Conservation (phyloP, 83 land plant genomes). For the Picea abies region DNA sequence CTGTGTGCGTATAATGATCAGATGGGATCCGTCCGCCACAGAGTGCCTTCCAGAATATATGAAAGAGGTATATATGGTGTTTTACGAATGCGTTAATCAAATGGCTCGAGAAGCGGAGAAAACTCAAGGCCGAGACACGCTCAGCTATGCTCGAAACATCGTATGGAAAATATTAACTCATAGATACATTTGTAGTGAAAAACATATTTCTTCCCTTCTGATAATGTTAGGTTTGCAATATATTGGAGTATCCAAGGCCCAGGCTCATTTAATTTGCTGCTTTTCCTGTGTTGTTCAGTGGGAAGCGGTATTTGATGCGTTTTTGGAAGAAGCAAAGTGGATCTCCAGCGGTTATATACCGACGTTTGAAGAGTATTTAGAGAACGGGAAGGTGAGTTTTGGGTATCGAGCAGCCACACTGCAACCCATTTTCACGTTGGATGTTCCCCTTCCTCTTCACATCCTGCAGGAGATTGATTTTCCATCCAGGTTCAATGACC, state of each 20-base stretch:
- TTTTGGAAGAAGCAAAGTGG: slow-evolving; percentile 47
- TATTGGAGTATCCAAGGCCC: background rate
- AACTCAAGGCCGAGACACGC: too few species aligned
- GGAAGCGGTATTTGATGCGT: slow-evolving; percentile 38
- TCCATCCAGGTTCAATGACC: background rate
- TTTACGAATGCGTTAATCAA: slow-evolving; percentile 22
- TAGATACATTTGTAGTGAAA: too few species aligned
- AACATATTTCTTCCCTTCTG: too few species aligned
- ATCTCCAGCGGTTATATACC: slow-evolving; percentile 17
- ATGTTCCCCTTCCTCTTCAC: too few species aligned
- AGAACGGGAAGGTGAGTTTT: slow-evolving; percentile 5
- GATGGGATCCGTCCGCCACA: too few species aligned
- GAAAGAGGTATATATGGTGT: slow-evolving; percentile 31
- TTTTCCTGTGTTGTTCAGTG: slow-evolving; percentile 19
- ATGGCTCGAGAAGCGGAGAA: background rate
- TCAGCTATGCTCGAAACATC: background rate
- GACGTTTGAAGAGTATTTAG: background rate
- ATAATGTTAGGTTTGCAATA: too few species aligned
- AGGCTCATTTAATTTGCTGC: background rate
- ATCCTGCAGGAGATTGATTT: too few species aligned
- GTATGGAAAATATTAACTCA: slow-evolving; percentile 11
- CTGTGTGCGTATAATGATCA: background rate
- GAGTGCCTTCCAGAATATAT: background rate
- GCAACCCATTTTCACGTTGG: background rate
- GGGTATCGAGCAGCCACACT: slow-evolving; percentile 9